phyloP scores from a whole-genome alignment of 352 stramenopile species.

The Phytophthora melonis region DNA sequence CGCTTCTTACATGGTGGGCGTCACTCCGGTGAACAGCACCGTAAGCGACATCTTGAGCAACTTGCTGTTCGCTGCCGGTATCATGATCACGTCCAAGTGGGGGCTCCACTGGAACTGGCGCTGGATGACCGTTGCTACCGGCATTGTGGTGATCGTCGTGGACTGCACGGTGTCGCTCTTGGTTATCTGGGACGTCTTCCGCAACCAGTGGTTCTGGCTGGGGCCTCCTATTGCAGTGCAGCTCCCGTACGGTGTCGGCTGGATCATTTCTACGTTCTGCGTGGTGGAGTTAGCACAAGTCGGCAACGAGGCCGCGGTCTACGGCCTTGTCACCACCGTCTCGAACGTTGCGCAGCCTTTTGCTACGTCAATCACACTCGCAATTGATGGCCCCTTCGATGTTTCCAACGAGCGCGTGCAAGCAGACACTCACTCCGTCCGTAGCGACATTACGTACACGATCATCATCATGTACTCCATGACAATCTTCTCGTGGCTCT shows the following conservation, averaged over 20 bases:
- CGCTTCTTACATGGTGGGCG: slow-evolving; percentile 29
- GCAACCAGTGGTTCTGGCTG: slow-evolving; percentile 26
- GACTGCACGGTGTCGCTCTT: slow-evolving; percentile 12
- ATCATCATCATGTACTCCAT: slow-evolving; percentile 43
- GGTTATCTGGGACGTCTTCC: slow-evolving; percentile 19
- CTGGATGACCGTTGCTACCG: slow-evolving; percentile 37
- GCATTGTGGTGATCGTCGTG: slow-evolving; percentile 25
- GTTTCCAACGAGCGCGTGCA: slow-evolving; percentile 31
- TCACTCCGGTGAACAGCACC: slow-evolving; percentile 37
- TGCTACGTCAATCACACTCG: too few relatives aligned
- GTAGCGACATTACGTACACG: slow-evolving; percentile 31
- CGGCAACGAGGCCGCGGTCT: too few relatives aligned
- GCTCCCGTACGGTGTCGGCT: slow-evolving; percentile 27
- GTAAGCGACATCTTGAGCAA: slow-evolving; percentile 38
- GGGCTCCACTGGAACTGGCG: slow-evolving; percentile 49
- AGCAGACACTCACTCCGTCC: too few relatives aligned
- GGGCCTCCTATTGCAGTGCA: slow-evolving; percentile 19
- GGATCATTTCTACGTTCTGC: slow-evolving; percentile 41
- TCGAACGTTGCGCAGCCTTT: too few relatives aligned
- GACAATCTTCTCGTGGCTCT: slow-evolving; percentile 51
- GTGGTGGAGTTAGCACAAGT: slow-evolving; percentile 30
- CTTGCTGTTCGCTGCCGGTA: slow-evolving; percentile 30
- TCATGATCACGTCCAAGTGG: slow-evolving; percentile 48
- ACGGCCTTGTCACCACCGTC: slow-evolving; percentile 33
- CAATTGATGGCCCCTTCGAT: too few relatives aligned